Evolutionary conservation across 2,329 filamentous ascomycete genomes (phyloP), one percentile per base, ranked within the genome.

Genomic region (Fusarium sp.): DNA sequence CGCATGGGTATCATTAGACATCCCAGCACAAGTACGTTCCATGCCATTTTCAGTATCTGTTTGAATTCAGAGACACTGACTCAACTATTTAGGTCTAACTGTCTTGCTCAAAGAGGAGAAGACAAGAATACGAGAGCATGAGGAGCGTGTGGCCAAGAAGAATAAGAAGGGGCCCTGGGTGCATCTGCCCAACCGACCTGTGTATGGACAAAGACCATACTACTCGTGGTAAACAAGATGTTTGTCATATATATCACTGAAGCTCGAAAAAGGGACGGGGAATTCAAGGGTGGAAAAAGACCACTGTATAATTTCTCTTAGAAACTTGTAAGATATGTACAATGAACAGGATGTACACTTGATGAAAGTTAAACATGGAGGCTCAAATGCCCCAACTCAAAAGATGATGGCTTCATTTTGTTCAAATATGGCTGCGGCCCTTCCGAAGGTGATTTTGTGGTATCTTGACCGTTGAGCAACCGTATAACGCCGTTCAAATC

Each of bases 81-180:
- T 30, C 16, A 45, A 45, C 42, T 40, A n/a, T 20, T 25, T 73
- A 94, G 93, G 87, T 71, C 88, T 98, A 66, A 90, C 91, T 0
- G 83, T 99, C 38, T 80, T 97, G 16, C 84, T 99, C 78, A 99
- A 98, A 83, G 96, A 99, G 79, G 95, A 98, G 80, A 92, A 92
- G 80, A 97, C 96, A 8, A 87, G 94, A 58, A 90, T 98, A 76
- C 89, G 96, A 66, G 87, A 94, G 78, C 89, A 91, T 77, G 86
- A 93, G 61, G 94, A 98, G 77, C 89, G 90, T 63, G 87, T 93
- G 78, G 90, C 90, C 73, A 95, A 93, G 84, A 87, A 92, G 79
- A 85, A 88, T 58, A 90, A 90, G 77, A 88, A 90, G 66, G 92
- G 93, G 70, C 89, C 95, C 18, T 98, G 95, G 95, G 88, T 92